A percentile compares a stretch with the other conserved stretches of the same genome.
Evolutionary conservation across 148 eudicot genomes (phyloP).

Genomic region (Nyssa sinensis): DNA sequence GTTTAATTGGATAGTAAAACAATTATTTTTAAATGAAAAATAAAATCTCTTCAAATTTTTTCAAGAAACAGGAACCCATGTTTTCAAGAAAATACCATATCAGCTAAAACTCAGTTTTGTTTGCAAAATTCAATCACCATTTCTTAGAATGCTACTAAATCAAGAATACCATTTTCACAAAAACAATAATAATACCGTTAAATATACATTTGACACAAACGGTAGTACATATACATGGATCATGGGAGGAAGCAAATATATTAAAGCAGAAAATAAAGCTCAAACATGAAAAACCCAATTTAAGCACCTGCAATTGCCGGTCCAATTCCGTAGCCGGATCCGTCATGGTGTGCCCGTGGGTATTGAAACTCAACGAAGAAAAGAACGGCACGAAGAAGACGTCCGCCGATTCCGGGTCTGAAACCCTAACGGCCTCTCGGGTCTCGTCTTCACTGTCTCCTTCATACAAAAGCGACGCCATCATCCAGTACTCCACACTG

Average conservation of each 20-base stretch:
- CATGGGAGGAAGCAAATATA: neutral
- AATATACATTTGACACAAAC: too few relatives aligned
- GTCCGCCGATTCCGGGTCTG: slow-evolving; percentile 80
- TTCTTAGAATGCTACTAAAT: too few relatives aligned
- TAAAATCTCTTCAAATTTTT: neutral
- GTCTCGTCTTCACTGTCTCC: slow-evolving; percentile 18
- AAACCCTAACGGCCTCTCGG: slow-evolving; percentile 69
- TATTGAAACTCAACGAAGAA: slow-evolving; percentile 83
- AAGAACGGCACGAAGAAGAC: slow-evolving; percentile 92
- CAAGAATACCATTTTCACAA: too few relatives aligned
- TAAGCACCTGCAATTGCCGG: slow-evolving; percentile 70
- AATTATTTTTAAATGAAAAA: too few relatives aligned
- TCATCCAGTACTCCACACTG: slow-evolving; percentile 87
- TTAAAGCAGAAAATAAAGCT: neutral
- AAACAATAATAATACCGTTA: neutral
- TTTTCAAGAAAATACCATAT: neutral
- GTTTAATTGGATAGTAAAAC: too few relatives aligned
- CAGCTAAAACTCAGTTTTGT: neutral
- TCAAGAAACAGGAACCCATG: too few relatives aligned
- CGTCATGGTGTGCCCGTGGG: slow-evolving; percentile 71
- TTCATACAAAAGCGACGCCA: slow-evolving; percentile 66
- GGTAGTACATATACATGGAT: neutral
- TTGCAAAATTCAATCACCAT: neutral
- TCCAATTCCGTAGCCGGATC: slow-evolving; percentile 69
- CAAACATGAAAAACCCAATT: neutral